Conservation (phyloP, 768 basidiomycete species). For the Ephemerocybe angulata region DNA sequence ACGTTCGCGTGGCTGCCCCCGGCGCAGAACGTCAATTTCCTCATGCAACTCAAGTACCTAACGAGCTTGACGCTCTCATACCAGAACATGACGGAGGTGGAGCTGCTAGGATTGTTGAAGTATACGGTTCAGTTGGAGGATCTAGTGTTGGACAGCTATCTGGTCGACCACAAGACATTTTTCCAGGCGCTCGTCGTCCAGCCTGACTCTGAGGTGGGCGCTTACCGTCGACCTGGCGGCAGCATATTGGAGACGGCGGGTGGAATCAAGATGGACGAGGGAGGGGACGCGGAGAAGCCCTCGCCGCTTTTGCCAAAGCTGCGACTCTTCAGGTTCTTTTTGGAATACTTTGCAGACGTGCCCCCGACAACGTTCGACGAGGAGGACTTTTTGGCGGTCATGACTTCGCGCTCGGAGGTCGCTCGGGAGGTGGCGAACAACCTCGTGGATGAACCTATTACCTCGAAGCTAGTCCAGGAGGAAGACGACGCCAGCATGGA, state of each 20-base stretch:
- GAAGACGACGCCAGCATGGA: background rate
- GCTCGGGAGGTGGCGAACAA: slow-evolving; percentile 1
- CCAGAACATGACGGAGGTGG: slow-evolving; percentile 2
- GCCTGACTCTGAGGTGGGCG: slow-evolving; percentile 1
- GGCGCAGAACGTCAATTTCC: background rate
- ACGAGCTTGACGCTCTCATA: slow-evolving; percentile 9
- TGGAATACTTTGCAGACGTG: slow-evolving; percentile 9
- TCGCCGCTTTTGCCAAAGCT: slow-evolving; percentile 4
- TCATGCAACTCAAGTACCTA: background rate
- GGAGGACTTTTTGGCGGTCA: slow-evolving; percentile 9
- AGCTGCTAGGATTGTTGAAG: slow-evolving; percentile 1
- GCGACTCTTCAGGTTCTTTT: slow-evolving; percentile 1
- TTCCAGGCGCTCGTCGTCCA: slow-evolving; percentile 8
- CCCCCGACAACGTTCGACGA: slow-evolving; percentile 10
- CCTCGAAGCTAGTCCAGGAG: background rate
- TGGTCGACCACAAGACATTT: slow-evolving; percentile 7
- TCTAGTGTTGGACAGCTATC: slow-evolving; percentile 9
- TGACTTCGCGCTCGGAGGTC: slow-evolving; percentile 4
- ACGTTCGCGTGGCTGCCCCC: slow-evolving; percentile 5
- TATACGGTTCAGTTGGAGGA: slow-evolving; percentile 6
- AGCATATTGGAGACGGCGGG: too few relatives aligned
- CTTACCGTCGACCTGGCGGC: too few relatives aligned
- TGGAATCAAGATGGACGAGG: background rate
- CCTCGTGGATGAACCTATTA: background rate
- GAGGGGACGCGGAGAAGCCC: background rate